Evolutionary conservation across 2,329 filamentous ascomycete species (phyloP).

Genomic region (Alternaria infectoria): DNA sequence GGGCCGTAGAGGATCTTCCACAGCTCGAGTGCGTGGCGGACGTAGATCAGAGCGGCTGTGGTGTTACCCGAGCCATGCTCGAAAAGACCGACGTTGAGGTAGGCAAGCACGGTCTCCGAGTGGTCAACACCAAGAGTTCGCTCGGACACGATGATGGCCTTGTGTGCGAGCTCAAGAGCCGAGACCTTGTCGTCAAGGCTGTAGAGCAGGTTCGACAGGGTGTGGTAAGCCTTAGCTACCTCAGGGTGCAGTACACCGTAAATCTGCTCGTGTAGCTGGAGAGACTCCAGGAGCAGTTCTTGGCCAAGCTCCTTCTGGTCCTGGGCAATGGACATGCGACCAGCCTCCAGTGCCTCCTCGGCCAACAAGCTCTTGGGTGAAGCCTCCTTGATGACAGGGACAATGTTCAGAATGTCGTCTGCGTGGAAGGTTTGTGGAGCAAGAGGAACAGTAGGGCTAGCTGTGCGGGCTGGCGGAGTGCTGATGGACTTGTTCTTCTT

Average conservation of each 20-base stretch:
- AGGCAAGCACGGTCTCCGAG: conserved; percentile 90
- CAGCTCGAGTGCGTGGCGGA: conserved; percentile 89
- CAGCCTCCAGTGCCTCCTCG: conserved; percentile 94
- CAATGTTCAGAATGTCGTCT: conserved; percentile 88
- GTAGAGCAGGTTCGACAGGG: conserved; percentile 93
- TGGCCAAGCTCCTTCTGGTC: conserved; percentile 95
- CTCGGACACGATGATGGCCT: conserved; percentile 95
- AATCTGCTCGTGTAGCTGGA: conserved; percentile 97
- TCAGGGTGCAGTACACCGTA: conserved; percentile 97
- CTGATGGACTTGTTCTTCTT: conserved; percentile 60
- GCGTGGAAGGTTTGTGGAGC: conserved; percentile 72
- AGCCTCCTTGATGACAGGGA: conserved; percentile 95
- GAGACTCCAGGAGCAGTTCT: conserved; percentile 91
- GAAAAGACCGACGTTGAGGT: conserved; percentile 93
- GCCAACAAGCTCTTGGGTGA: conserved; percentile 87
- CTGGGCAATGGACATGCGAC: conserved; percentile 93
- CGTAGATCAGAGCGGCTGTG: conserved; percentile 82
- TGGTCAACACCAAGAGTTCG: conserved; percentile 93
- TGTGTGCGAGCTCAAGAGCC: conserved; percentile 92
- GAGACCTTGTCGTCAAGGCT: conserved; percentile 97
- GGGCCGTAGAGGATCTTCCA: conserved; percentile 97
- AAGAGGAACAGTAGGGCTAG: conserved; percentile 53
- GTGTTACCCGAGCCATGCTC: conserved; percentile 93
- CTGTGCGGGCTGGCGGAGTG: conserved; percentile 55
- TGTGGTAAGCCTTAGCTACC: conserved; percentile 93